These are phyloP conservation scores for Neonectria ditissima DNA, from an alignment of 2,329 filamentous ascomycete species.

Conservation along the genomic window DNA sequence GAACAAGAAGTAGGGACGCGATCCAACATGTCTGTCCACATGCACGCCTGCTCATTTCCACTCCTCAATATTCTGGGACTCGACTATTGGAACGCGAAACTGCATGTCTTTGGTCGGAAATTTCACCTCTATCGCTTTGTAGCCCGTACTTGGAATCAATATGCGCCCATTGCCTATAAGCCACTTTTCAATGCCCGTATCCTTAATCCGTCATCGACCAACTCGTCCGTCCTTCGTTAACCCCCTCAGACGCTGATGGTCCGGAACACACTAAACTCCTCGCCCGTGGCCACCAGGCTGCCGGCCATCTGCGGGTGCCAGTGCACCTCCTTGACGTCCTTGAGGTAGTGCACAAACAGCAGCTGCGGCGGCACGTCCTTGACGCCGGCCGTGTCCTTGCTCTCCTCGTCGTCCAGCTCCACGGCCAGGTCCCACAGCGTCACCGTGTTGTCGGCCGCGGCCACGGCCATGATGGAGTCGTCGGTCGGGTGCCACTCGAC, in stretches of 20 bases:
- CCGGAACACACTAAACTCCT: constrained; percentile 87
- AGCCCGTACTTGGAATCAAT: constrained; percentile 4
- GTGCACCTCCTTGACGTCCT: constrained; percentile 93
- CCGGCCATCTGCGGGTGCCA: constrained; percentile 98
- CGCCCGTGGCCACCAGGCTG: constrained; percentile 87
- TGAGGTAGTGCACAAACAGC: constrained; percentile 96
- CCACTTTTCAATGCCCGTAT: not conserved
- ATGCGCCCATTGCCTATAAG: constrained; percentile 8
- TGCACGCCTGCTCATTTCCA: not conserved
- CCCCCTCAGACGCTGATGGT: constrained; percentile 81
- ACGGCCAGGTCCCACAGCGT: constrained; percentile 98
- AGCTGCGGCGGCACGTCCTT: constrained; percentile 94
- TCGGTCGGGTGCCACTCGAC: constrained; percentile 98
- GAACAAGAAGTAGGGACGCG: not conserved
- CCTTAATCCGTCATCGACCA: not conserved
- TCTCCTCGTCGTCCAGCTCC: constrained; percentile 97
- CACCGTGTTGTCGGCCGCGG: constrained; percentile 91
- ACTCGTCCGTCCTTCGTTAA: constrained; percentile 6
- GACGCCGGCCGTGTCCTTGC: constrained; percentile 85
- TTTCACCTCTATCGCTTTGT: constrained; percentile 7
- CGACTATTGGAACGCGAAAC: not conserved
- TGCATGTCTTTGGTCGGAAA: constrained; percentile 3
- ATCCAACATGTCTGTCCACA: no score
- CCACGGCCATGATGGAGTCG: constrained; percentile 93
- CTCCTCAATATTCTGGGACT: not conserved